A percentile compares a stretch with the other conserved stretches of the same genome.
phyloP scores from a whole-genome alignment of 331 rosid genomes.

The Rosa hybrid region DNA sequence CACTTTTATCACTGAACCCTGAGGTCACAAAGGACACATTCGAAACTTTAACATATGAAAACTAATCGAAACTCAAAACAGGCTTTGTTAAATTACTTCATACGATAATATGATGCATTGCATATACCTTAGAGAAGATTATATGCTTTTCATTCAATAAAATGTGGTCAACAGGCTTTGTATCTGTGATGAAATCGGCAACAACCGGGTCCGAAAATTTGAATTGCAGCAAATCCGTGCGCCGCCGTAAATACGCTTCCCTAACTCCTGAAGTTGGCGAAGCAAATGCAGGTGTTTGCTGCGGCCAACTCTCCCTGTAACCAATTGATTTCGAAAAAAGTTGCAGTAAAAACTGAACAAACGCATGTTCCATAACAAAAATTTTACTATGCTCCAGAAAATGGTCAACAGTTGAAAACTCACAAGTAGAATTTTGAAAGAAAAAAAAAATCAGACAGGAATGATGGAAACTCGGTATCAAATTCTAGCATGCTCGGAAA shows the following conservation, averaged over 20 bases:
- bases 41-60: background rate
- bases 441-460: too few relatives aligned
- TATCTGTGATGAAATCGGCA: background rate
- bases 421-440: too few relatives aligned
- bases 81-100: background rate
- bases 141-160: constrained; percentile 37
- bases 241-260: constrained; percentile 56
- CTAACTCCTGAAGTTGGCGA: constrained; percentile 42
- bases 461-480: background rate
- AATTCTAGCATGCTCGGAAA: background rate
- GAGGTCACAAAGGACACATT: constrained; percentile 13
- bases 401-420: too few relatives aligned
- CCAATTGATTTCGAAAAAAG: background rate
- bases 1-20: constrained; percentile 54
- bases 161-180: constrained; percentile 38
- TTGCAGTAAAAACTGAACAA: background rate
- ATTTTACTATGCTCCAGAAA: too few relatives aligned
- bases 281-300: constrained; percentile 18
- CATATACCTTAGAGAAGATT: constrained; percentile 49
- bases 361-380: background rate
- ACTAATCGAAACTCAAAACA: background rate
- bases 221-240: constrained; percentile 51
- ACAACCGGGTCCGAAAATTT: constrained; percentile 58
- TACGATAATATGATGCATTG: background rate
- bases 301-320: constrained; percentile 62